Base-by-base conservation (phyloP, 306 rosid species). In the Cucurbita pepo region DNA sequence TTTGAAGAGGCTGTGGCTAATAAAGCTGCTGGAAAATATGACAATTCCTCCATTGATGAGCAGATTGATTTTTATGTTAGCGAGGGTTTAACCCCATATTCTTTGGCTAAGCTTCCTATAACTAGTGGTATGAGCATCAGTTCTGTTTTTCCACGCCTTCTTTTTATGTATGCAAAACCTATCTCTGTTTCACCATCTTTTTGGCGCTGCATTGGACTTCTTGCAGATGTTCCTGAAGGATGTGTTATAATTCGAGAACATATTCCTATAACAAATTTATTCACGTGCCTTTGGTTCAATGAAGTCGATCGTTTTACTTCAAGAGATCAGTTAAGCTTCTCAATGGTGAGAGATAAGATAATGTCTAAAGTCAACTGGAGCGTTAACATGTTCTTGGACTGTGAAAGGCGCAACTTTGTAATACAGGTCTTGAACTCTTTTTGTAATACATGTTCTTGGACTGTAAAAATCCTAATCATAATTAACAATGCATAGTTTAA, bases 1-100 rank as follows among this genome's bases (percentile, higher is more conserved):
- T 89, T 89, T 86, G 92, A 82, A 40, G 97, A 91, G 85, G 99
- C 99, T 63, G 97, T 91, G 84, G 99, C 99, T 73, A 94, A 94
- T 74, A 91, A 87, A 77, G 95, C 82, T 76, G 95, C 97, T 63
- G 95, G 99, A 77, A 94, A 94, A 83, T 94, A 89, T 21, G 85
- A 86, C 52, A 94, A 94, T 77, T 79, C 90, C 75, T 87, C 99
- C 78, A 89, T 94, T 76, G 90, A 94, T 79, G 75, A 65, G 72
- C 99, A 94, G 84, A 76, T 94, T 69, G 88, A 83, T 40, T 94
- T 91, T 88, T 94, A 94, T 75, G 80, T 82, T 48, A 15, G 76
- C 53, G 99, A 94, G 72, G 97, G 96, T 71, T 83, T 94, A 81
- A 89, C 89, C 63, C 92, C 86, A 74, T 94, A 91, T 85, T 82